These are phyloP conservation scores for Penicillium paxilli DNA, from an alignment of 495 filamentous ascomycete genomes.

Conservation along the genomic window DNA sequence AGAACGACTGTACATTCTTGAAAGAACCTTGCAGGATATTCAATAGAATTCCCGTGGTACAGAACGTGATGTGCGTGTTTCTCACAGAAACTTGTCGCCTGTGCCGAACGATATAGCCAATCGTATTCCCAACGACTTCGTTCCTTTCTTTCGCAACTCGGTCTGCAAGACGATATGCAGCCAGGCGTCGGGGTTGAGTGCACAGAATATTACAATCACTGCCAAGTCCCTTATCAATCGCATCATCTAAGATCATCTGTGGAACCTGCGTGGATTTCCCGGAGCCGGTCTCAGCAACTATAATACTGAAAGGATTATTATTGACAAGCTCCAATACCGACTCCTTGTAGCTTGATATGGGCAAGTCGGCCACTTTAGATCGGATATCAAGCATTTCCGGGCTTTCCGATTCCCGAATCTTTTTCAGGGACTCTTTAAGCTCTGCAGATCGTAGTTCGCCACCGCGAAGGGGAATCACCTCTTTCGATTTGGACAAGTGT, in stretches of 20 bases:
- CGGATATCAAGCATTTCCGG: constrained; percentile 2
- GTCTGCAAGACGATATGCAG: constrained; percentile 53
- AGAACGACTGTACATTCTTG: constrained; percentile 39
- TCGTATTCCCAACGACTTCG: constrained; percentile 45
- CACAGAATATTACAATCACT: constrained; percentile 41
- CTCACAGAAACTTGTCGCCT: constrained; percentile 26
- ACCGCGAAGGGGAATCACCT: background rate
- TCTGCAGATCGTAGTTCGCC: background rate
- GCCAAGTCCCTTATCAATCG: constrained; percentile 28
- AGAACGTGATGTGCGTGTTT: constrained; percentile 53
- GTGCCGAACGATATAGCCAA: constrained; percentile 58
- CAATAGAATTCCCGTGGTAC: constrained; percentile 58
- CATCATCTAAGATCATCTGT: constrained; percentile 57
- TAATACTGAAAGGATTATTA: constrained; percentile 50
- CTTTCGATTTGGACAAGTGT: background rate
- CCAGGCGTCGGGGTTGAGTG: constrained; percentile 59
- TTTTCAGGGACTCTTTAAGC: constrained; percentile 1
- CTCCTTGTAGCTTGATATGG: constrained; percentile 47
- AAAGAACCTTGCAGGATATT: constrained; percentile 45
- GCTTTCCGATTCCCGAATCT: constrained; percentile 3
- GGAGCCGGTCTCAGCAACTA: constrained; percentile 57
- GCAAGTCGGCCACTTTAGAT: constrained; percentile 27
- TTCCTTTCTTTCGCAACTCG: constrained; percentile 56
- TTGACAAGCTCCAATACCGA: constrained; percentile 49
- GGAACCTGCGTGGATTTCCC: constrained; percentile 66